Evolutionary conservation across 2,329 filamentous ascomycete species (phyloP).

Genomic region (Fusarium sp.): DNA sequence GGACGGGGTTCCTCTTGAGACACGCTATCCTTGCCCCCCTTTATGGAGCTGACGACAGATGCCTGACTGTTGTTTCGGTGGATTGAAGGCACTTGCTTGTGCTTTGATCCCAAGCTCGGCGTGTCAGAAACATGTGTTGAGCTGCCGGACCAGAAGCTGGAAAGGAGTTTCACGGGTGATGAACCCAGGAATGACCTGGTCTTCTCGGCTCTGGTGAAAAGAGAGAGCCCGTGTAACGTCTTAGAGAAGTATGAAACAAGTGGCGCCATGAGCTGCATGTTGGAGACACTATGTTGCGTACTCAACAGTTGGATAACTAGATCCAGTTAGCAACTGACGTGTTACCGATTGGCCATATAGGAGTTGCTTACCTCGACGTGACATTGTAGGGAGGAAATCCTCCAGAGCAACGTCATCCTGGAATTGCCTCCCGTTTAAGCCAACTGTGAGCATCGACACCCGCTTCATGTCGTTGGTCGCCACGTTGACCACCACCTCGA

Average conservation of each 20-base stretch:
- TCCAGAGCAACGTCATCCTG: constrained; percentile 81
- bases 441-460: constrained; percentile 68
- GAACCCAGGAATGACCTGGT: constrained; percentile 79
- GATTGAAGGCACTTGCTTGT: constrained; percentile 59
- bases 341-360: neutral
- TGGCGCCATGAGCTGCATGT: constrained; percentile 74
- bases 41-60: constrained; percentile 69
- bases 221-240: constrained; percentile 78
- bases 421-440: constrained; percentile 79
- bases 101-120: constrained; percentile 54
- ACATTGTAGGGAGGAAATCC: constrained; percentile 82
- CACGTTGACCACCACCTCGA: constrained; percentile 80
- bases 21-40: constrained; percentile 60
- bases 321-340: constrained; percentile 52
- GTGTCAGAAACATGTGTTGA: constrained; percentile 60
- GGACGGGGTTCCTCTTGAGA: constrained; percentile 66
- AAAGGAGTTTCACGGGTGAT: constrained; percentile 93
- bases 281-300: constrained; percentile 78
- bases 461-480: constrained; percentile 67
- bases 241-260: constrained; percentile 86
- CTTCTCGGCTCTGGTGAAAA: constrained; percentile 75
- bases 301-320: constrained; percentile 81
- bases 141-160: constrained; percentile 81
- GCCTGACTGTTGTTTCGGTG: constrained; percentile 64
- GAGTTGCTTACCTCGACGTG: constrained; percentile 75